Base-by-base conservation (phyloP, 2,329 filamentous ascomycete genomes). In the Fusarium verrucosum region DNA sequence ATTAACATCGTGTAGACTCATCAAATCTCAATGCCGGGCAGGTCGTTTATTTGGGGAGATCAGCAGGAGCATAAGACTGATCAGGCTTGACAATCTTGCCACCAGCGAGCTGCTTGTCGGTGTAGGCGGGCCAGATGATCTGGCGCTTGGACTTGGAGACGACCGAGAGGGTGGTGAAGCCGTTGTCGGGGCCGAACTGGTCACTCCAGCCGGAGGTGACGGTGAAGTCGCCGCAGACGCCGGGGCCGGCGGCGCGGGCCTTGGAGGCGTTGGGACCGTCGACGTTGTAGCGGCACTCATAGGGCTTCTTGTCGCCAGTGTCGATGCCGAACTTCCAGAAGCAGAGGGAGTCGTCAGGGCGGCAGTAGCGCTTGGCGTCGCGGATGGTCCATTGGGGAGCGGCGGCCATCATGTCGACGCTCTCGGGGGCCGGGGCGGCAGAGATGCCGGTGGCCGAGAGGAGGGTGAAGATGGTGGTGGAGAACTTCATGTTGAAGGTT, bases 131-230 rank as follows among this genome's bases (percentile, higher is more conserved):
- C 75, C 77, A 87, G 59, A 79, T 72, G 53, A 86, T 86, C 61
- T 78, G 75, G 43, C 73, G 74, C 66, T 77, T 72, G 47, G 65
- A 62, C 62, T 77, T 74, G 73, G 84, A 76, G 42, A 81, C 78
- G 50, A 87, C 80, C 19, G 81, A 77, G 25, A 86, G 74, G 20
- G 81, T 84, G 22, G 83, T 86, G 78, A 86, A 87, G 65, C 82
- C 84, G 23, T 81, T 76, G 61, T 73, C 80, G 13, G 74, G 55
- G 45, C 83, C 85, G 64, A 86, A 87, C 69, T 85, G 80, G 70
- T 79, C 83, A 72, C 80, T 83, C 84, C 84, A 87, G 76, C 82
- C 81, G 3, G 80, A 81, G 46, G 81, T 82, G 70, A 87, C 68
- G 62, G 78, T 82, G 78, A 78, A 87, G 56, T 69, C 70, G 35